Evolutionary conservation across 2,329 filamentous ascomycete genomes (phyloP).

Genomic region (Trichophyton mentagrophytes): DNA sequence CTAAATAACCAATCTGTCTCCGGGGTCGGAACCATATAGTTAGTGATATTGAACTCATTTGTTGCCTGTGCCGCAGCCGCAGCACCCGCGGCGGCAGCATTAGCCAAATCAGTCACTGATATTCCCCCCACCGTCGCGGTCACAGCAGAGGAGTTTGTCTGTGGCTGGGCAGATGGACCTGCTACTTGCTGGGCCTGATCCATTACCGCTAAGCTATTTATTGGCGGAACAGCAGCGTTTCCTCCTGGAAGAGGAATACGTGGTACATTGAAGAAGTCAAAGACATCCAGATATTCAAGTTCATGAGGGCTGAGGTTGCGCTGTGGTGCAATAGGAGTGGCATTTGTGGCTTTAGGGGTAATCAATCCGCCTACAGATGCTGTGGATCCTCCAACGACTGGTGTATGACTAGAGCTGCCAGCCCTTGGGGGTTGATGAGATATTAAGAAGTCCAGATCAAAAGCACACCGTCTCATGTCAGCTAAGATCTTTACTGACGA

Average conservation of each 20-base stretch:
- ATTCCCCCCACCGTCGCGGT: background rate
- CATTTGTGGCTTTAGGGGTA: slow-evolving; percentile 10
- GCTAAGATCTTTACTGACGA: slow-evolving; percentile 75
- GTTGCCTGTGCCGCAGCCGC: slow-evolving; percentile 1
- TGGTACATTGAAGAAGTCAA: slow-evolving; percentile 90
- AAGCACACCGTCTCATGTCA: slow-evolving; percentile 83
- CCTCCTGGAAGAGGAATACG: slow-evolving; percentile 41
- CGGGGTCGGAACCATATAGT: slow-evolving; percentile 35
- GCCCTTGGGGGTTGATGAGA: slow-evolving; percentile 54
- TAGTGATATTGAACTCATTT: slow-evolving; percentile 34
- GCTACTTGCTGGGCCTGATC: background rate
- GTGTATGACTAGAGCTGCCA: slow-evolving; percentile 25
- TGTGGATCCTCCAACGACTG: slow-evolving; percentile 14
- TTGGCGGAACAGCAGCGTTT: background rate
- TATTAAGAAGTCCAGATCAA: slow-evolving; percentile 81
- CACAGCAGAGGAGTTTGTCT: background rate
- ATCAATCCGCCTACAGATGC: slow-evolving; percentile 1
- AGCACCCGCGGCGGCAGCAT: background rate
- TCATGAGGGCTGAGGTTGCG: slow-evolving; percentile 64
- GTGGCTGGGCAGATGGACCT: background rate
- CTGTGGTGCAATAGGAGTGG: slow-evolving; percentile 27
- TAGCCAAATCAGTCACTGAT: background rate
- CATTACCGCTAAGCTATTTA: background rate
- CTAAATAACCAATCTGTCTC: slow-evolving; percentile 35
- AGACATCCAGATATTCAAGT: slow-evolving; percentile 81